Evolutionary conservation across 2,329 filamentous ascomycete genomes (phyloP), one percentile per base, ranked within the genome.

Genomic region (Diaporthe citri): DNA sequence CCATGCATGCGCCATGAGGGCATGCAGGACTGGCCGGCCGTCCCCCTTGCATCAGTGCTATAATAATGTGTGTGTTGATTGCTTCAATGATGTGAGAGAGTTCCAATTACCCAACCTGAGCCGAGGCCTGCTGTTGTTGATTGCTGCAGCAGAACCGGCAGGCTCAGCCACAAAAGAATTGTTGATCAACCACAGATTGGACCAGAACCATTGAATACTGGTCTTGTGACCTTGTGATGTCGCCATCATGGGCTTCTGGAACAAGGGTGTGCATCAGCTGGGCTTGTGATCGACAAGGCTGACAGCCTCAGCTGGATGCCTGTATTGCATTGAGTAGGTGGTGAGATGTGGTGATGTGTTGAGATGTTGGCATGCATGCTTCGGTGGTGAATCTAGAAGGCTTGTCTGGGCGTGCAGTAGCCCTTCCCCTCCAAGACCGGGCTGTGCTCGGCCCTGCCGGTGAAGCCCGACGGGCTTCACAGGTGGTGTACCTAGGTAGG

Each of bases 391-490:
- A 46, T 46, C 31, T 67, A 20, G 22, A 52, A 36, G 31, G 46
- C 46, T 36, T 52, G 31, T 39, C 64, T 67, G 28, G 64, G 64
- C 64, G 34, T 69, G 64, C 64, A 36, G 13, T 67, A 52, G 64
- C 64, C 34, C 31, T 67, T 3, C 62, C 62, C 31, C 22, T 28
- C 64, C 64, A 67, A 28, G 64, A 4, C 64, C 46, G 22, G 31
- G 64, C 64, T 67, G 46, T 52, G 46, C 64, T 69, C 48, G 64
- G 64, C 64, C 46, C 48, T 55, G 46, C 64, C 64, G 64, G 64
- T 69, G 48, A 69, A 69, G 64, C 22, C 64, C 64, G 64, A 55
- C 17, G 22, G 55, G 64, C 46, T 67, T n/a, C 56, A 25, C 51
- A 31, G 51, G 36, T 41, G 25, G 41, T 64, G 25, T 46, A 41